Evolutionary conservation across 1,284 basidiomycete genomes (phyloP).

Genomic region (Acaromyces ingoldii): DNA sequence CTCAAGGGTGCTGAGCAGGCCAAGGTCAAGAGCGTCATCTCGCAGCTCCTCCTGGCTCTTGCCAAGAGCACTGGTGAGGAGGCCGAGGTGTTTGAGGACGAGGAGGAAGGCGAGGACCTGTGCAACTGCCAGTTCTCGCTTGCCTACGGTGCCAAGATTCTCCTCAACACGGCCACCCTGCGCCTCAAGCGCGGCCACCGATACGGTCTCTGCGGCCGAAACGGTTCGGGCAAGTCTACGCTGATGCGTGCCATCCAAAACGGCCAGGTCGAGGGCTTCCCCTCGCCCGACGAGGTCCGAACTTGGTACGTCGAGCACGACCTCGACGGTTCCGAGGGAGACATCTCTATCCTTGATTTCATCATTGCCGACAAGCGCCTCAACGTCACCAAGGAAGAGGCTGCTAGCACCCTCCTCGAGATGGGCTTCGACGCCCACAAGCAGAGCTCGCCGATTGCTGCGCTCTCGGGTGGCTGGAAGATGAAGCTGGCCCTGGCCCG

Average conservation of each 20-base stretch:
- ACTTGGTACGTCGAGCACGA: conserved; percentile 53
- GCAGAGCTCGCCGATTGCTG: conserved; percentile 48
- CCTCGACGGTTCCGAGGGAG: conserved; percentile 50
- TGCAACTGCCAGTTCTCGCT: conserved; percentile 53
- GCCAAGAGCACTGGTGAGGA: conserved; percentile 48
- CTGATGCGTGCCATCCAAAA: conserved; percentile 52
- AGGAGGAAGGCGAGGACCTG: conserved; percentile 51
- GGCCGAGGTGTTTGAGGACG: conserved; percentile 51
- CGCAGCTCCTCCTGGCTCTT: conserved; percentile 37
- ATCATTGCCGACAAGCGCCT: conserved; percentile 48
- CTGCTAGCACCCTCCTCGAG: conserved; percentile 41
- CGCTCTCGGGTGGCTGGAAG: conserved; percentile 52
- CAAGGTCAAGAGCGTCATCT: conserved; percentile 35
- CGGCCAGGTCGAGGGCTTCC: conserved; percentile 52
- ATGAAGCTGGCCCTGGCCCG: conserved; percentile 52
- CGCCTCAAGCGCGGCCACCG: conserved; percentile 52
- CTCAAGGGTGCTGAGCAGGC: conserved; percentile 42
- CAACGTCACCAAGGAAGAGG: conserved; percentile 38
- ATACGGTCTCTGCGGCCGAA: conserved; percentile 52
- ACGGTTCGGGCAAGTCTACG: conserved; percentile 52
- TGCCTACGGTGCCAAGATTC: conserved; percentile 52
- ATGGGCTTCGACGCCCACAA: conserved; percentile 51
- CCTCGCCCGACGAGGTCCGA: conserved; percentile 50
- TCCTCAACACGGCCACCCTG: conserved; percentile 51
- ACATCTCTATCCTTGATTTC: conserved; percentile 48